These are phyloP conservation scores for Colletotrichum cereale DNA, from an alignment of 2,329 filamentous ascomycete species.

Conservation along the genomic window DNA sequence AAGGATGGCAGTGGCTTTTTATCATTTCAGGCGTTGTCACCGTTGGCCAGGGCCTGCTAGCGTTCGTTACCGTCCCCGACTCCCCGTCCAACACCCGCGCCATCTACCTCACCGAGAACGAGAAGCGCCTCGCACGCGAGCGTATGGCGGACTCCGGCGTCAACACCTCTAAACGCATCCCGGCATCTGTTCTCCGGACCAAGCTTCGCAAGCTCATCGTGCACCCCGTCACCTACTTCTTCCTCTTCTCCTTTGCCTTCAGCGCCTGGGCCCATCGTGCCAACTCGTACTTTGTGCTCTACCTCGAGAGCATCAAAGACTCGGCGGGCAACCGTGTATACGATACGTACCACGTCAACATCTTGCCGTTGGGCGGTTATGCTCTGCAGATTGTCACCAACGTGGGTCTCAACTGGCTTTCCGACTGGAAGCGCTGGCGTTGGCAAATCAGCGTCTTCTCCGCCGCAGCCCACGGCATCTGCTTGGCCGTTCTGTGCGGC, in stretches of 20 bases:
- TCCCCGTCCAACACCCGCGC: conserved; percentile 48
- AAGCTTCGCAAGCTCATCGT: conserved; percentile 47
- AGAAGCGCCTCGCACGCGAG: conserved; percentile 45
- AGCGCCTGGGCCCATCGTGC: conserved; percentile 49
- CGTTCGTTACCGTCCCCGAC: conserved; percentile 54
- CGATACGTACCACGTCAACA: conserved; percentile 50
- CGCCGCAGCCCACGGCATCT: conserved; percentile 46
- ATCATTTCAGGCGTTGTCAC: conserved; percentile 59
- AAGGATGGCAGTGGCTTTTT: conserved; percentile 61
- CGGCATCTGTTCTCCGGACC: conserved; percentile 41
- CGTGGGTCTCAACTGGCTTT: conserved; percentile 51
- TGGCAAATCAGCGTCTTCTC: conserved; percentile 53
- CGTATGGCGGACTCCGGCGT: conserved; percentile 48
- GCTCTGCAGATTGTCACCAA: conserved; percentile 52
- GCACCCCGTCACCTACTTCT: conserved; percentile 50
- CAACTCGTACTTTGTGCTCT: conserved; percentile 52
- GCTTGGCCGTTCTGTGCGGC: conserved; percentile 49
- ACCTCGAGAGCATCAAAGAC: conserved; percentile 47
- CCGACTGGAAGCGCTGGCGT: conserved; percentile 54
- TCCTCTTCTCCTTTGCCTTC: conserved; percentile 47
- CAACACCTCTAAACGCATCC: conserved; percentile 47
- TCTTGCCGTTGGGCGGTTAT: conserved; percentile 48
- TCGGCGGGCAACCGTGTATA: conserved; percentile 45
- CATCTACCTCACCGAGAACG: conserved; percentile 46
- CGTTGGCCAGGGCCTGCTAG: conserved; percentile 54